These are phyloP conservation scores for Saururus chinensis DNA, from an alignment of 164 flowering plant species.

Conservation along the genomic window DNA sequence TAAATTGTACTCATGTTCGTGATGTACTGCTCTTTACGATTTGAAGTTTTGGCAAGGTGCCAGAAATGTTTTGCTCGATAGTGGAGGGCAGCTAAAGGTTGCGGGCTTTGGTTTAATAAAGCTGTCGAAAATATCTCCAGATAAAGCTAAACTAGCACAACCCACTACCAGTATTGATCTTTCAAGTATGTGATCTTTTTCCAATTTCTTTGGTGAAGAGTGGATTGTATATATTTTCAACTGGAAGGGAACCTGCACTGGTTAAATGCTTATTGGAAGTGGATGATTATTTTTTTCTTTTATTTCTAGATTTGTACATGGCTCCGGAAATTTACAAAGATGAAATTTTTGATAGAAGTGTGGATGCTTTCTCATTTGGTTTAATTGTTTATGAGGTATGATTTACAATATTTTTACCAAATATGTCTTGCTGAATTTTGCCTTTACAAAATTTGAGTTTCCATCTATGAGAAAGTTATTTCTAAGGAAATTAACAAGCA, in stretches of 20 bases:
- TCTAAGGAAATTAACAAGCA: too few relatives aligned
- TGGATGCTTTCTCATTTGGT: conserved; percentile 80
- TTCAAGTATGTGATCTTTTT: conserved; percentile 52
- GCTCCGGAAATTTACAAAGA: conserved; percentile 80
- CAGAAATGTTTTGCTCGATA: conserved; percentile 99
- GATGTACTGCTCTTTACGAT: conserved; percentile 52
- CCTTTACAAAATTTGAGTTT: neutral
- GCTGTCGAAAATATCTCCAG: conserved; percentile 57
- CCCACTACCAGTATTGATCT: conserved; percentile 28
- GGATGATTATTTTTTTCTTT: neutral
- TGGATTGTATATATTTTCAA: neutral
- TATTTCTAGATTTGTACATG: conserved; percentile 42
- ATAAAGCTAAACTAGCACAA: conserved; percentile 49
- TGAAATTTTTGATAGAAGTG: conserved; percentile 78
- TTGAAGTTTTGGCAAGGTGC: conserved; percentile 89
- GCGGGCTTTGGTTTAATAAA: conserved; percentile 80
- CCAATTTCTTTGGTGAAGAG: neutral
- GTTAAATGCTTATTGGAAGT: neutral
- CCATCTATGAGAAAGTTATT: neutral
- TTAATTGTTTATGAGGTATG: conserved; percentile 79
- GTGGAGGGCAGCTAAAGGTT: conserved; percentile 82
- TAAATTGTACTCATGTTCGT: conserved; percentile 13
- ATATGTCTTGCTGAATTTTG: neutral
- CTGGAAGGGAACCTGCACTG: neutral
- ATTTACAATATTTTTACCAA: neutral